These are phyloP conservation scores for Monilinia laxa DNA, from an alignment of 2,329 filamentous ascomycete species.

Conservation along the genomic window DNA sequence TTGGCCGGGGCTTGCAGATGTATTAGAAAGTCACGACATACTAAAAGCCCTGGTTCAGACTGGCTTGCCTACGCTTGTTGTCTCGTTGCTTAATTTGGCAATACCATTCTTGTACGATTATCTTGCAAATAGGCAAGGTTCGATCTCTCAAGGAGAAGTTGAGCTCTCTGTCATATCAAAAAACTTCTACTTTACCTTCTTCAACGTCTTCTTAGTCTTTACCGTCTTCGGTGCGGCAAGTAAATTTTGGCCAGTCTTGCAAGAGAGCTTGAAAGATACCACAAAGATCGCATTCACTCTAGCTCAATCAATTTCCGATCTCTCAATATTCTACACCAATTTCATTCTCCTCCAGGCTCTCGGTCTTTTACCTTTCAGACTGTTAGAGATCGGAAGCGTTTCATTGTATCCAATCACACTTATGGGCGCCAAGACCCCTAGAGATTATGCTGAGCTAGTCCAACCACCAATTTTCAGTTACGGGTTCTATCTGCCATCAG, in stretches of 20 bases:
- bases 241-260: conserved; percentile 69
- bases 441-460: conserved; percentile 80
- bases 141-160: conserved; percentile 91
- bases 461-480: conserved; percentile 89
- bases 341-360: conserved; percentile 91
- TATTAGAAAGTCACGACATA: conserved; percentile 66
- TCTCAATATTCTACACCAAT: conserved; percentile 86
- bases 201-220: conserved; percentile 97
- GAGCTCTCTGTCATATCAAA: conserved; percentile 95
- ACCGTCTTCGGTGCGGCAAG: conserved; percentile 81
- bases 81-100: conserved; percentile 83
- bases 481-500: conserved; percentile 91
- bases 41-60: conserved; percentile 79
- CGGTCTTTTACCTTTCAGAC: conserved; percentile 88
- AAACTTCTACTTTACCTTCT: conserved; percentile 99
- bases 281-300: conserved; percentile 73
- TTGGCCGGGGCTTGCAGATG: conserved; percentile 66
- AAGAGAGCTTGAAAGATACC: conserved; percentile 74
- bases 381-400: conserved; percentile 86
- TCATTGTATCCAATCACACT: conserved; percentile 77
- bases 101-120: conserved; percentile 96
- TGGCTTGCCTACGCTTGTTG: conserved; percentile 78
- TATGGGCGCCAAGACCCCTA: conserved; percentile 78
- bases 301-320: conserved; percentile 69
- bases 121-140: conserved; percentile 86